These are phyloP conservation scores for Diaporthe aspalathi DNA, from an alignment of 2,329 filamentous ascomycete genomes.

Conservation along the genomic window DNA sequence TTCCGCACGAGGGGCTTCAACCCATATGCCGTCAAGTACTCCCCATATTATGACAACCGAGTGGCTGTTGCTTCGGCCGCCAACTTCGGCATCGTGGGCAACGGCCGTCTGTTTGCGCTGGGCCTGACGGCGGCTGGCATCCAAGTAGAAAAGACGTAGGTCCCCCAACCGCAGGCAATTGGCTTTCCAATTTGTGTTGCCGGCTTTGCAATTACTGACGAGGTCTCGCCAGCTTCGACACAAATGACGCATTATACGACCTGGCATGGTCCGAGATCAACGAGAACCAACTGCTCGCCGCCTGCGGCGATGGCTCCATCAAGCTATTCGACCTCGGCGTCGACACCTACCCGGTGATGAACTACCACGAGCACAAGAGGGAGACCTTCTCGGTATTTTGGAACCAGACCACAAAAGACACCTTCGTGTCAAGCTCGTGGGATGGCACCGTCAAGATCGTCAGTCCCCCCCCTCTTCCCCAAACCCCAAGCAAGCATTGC, in stretches of 20 bases:
- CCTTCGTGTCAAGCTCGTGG: conserved; percentile 92
- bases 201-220: not conserved
- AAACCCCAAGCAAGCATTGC: not conserved
- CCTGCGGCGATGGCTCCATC: conserved; percentile 91
- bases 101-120: conserved; percentile 88
- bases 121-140: conserved; percentile 86
- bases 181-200: not conserved
- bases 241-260: conserved; percentile 96
- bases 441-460: conserved; percentile 94
- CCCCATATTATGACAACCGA: conserved; percentile 95
- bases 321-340: conserved; percentile 92
- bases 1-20: conserved; percentile 95
- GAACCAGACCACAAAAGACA: conserved; percentile 92
- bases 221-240: conserved; percentile 80
- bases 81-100: conserved; percentile 97
- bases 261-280: conserved; percentile 95
- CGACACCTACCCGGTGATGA: conserved; percentile 86
- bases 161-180: not conserved
- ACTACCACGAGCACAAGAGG: conserved; percentile 91
- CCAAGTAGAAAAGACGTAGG: conserved; percentile 82
- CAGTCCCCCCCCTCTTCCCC: conserved; percentile 27
- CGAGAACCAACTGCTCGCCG: conserved; percentile 91
- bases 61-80: conserved; percentile 90
- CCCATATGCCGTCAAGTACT: conserved; percentile 97
- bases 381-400: conserved; percentile 94